Evolutionary conservation across 805 yeast species (phyloP).

Genomic region (Myxozyma neotropica): DNA sequence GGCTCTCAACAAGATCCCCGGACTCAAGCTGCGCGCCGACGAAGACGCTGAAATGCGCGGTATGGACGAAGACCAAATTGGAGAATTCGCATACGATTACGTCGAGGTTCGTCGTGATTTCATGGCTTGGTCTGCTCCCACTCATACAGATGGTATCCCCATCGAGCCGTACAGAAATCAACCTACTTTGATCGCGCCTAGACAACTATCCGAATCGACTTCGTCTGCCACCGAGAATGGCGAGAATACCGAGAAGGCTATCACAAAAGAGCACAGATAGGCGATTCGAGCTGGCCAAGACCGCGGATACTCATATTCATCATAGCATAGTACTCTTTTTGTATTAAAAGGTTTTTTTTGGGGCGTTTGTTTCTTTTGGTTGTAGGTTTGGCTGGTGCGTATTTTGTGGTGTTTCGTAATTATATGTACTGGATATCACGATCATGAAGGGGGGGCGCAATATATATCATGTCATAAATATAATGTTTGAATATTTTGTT

Average conservation of each 20-base stretch:
- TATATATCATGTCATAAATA: too few relatives aligned
- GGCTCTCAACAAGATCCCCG: conserved; percentile 76
- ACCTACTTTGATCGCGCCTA: conserved; percentile 18
- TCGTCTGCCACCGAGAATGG: conserved; percentile 2
- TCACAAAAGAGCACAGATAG: background rate
- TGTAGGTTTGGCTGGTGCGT: too few relatives aligned
- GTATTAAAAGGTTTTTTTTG: too few relatives aligned
- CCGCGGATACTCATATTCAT: too few relatives aligned
- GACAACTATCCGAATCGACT: background rate
- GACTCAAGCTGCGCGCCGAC: conserved; percentile 73
- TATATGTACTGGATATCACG: too few relatives aligned
- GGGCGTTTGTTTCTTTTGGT: too few relatives aligned
- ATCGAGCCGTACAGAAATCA: conserved; percentile 55
- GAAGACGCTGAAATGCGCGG: conserved; percentile 88
- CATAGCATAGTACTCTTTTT: too few relatives aligned
- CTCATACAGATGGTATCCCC: conserved; percentile 28
- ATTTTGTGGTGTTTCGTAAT: too few relatives aligned
- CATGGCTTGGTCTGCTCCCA: conserved; percentile 48
- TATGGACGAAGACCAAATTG: conserved; percentile 94
- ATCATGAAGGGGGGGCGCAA: too few relatives aligned
- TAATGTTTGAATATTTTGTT: too few relatives aligned
- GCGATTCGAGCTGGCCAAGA: background rate
- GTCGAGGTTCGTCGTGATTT: conserved; percentile 94
- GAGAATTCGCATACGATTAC: conserved; percentile 98
- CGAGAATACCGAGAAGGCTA: background rate